Percentiles rank a stretch among this genome's conserved stretches.
These are phyloP conservation scores for Apiotrichum sp. DNA, from an alignment of 1,284 basidiomycete species.

Conservation along the genomic window DNA sequence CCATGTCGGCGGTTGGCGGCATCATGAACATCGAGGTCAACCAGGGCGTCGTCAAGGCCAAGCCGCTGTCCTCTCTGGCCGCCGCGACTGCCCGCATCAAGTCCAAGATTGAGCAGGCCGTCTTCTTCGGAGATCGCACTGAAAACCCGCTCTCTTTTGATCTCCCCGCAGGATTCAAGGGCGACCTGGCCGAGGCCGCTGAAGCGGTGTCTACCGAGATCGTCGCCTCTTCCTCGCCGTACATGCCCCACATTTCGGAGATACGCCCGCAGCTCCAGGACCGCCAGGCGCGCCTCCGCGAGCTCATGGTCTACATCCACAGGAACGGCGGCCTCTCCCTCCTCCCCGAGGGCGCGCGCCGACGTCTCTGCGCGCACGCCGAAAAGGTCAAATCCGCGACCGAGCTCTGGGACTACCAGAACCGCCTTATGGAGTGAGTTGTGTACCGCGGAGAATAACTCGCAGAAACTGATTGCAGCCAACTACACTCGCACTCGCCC, in stretches of 20 bases:
- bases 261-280: conserved; percentile 70
- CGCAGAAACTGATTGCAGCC: conserved; percentile 16
- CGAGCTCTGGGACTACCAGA: conserved; percentile 78
- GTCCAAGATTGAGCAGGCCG: conserved; percentile 53
- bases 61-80: conserved; percentile 11
- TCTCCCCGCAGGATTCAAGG: conserved; percentile 45
- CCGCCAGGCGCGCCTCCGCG: conserved; percentile 67
- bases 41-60: conserved; percentile 12
- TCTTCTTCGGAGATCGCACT: conserved; percentile 51
- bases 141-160: conserved; percentile 54
- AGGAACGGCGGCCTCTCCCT: conserved; percentile 71
- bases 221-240: conserved; percentile 53
- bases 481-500: conserved; percentile 29
- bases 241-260: conserved; percentile 72
- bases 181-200: conserved; percentile 50
- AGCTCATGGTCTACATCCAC: conserved; percentile 81
- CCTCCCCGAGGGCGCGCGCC: conserved; percentile 71
- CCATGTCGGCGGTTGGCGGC: conserved; percentile 38
- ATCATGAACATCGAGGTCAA: conserved; percentile 37
- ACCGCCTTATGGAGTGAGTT: conserved; percentile 49
- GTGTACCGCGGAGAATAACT: not conserved
- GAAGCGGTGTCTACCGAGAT: conserved; percentile 50
- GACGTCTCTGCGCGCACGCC: conserved; percentile 73
- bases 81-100: conserved; percentile 45
- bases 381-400: conserved; percentile 79